These are phyloP conservation scores for Corniculantispora saksenae DNA, from an alignment of 2,329 filamentous ascomycete species.

Conservation along the genomic window DNA sequence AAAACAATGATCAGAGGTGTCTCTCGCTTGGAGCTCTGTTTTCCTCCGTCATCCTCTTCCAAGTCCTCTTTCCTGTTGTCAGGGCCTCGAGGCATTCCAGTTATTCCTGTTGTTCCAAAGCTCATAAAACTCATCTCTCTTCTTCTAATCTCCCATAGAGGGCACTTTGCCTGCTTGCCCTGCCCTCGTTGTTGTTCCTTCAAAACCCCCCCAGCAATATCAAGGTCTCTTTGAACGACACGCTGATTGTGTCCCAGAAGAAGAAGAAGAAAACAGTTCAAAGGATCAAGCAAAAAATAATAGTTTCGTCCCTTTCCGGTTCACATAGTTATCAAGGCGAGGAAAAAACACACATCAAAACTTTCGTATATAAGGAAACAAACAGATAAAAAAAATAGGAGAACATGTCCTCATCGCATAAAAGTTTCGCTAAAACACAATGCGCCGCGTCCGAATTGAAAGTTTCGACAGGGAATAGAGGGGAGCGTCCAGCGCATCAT, in stretches of 20 bases:
- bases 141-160: neutral
- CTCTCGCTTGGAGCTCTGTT: neutral
- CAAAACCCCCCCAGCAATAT: neutral
- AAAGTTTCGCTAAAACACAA: slow-evolving; percentile 6
- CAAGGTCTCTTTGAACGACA: neutral
- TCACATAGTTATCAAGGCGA: slow-evolving; percentile 13
- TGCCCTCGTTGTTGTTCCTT: neutral
- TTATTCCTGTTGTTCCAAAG: neutral
- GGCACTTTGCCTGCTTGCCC: slow-evolving; percentile 8
- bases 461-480: slow-evolving; percentile 1
- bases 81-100: neutral
- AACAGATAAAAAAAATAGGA: neutral
- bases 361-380: neutral
- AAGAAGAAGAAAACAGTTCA: neutral
- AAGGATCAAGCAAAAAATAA: slow-evolving; percentile 8
- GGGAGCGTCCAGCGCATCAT: neutral
- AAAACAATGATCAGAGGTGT: neutral
- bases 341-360: slow-evolving; percentile 13
- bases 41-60: neutral
- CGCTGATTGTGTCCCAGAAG: neutral
- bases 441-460: neutral
- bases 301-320: slow-evolving; percentile 15
- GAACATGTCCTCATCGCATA: slow-evolving; percentile 3
- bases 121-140: neutral
- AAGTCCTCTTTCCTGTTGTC: neutral